A percentile compares a stretch with the other conserved stretches of the same genome.
Conservation (phyloP, 192 early-diverging fungal species). For the Dimargaris cristalligena region DNA sequence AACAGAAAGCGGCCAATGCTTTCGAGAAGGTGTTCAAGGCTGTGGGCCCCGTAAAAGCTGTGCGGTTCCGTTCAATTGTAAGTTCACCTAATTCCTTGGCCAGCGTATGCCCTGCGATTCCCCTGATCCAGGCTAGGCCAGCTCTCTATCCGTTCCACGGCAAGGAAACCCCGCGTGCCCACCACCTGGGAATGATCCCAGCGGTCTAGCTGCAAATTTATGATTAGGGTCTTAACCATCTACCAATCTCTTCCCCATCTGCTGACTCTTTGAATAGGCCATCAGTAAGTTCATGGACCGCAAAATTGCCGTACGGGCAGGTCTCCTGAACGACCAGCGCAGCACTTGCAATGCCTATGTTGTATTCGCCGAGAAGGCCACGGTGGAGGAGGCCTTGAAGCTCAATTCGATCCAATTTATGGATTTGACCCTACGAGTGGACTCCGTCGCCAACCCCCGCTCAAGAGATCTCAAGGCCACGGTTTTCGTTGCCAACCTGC, state of each 20-base stretch:
- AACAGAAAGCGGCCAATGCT: slow-evolving; percentile 35
- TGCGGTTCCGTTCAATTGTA: no score
- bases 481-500: slow-evolving; percentile 54
- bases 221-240: no score
- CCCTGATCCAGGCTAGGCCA: no score
- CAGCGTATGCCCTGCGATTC: neutral
- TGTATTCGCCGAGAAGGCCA: slow-evolving; percentile 48
- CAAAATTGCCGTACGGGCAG: slow-evolving; percentile 66
- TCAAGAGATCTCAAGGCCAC: slow-evolving; percentile 61
- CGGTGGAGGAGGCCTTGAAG: slow-evolving; percentile 38
- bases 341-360: slow-evolving; percentile 81
- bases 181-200: no score
- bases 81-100: no score
- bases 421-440: slow-evolving; percentile 80
- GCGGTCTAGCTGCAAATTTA: no score
- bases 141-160: no score
- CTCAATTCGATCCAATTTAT: slow-evolving; percentile 70
- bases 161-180: no score
- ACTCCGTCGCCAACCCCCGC: slow-evolving; percentile 30
- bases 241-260: no score
- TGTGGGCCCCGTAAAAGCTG: no score
- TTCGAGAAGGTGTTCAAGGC: neutral
- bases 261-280: no score
- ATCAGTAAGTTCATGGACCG: slow-evolving; percentile 44
- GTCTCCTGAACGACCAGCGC: slow-evolving; percentile 68